Conservation (phyloP, 2,329 filamentous ascomycete genomes). For the Alternaria infectoria region DNA sequence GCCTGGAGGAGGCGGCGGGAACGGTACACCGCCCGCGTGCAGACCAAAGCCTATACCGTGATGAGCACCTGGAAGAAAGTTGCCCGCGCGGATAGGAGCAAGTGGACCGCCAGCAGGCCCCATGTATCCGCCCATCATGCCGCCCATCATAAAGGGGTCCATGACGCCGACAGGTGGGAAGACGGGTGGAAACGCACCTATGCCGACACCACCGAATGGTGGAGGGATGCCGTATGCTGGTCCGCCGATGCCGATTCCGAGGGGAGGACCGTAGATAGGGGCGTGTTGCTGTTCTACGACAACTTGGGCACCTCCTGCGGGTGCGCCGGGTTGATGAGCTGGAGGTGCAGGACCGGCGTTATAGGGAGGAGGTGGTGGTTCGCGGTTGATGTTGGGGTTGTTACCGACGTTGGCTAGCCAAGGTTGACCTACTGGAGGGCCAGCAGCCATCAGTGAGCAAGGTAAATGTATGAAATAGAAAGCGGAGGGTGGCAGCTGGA, state of each 20-base stretch:
- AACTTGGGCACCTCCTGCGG: conserved; percentile 10
- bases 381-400: conserved; percentile 45
- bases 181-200: conserved; percentile 34
- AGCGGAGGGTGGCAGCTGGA: neutral
- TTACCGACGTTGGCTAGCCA: conserved; percentile 39
- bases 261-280: conserved; percentile 30
- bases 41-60: conserved; percentile 36
- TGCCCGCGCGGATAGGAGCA: conserved; percentile 30
- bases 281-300: conserved; percentile 31
- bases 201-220: conserved; percentile 24
- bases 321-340: conserved; percentile 7
- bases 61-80: conserved; percentile 33
- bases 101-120: conserved; percentile 32
- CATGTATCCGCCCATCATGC: neutral
- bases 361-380: conserved; percentile 37
- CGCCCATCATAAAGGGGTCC: conserved; percentile 27
- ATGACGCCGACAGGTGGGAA: conserved; percentile 22
- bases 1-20: conserved; percentile 35
- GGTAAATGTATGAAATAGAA: neutral
- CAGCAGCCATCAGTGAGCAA: conserved; percentile 30
- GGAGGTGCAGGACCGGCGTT: conserved; percentile 18
- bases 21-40: conserved; percentile 25
- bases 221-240: conserved; percentile 20
- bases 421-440: conserved; percentile 34
- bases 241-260: conserved; percentile 27